Percentiles rank a stretch among this genome's conserved stretches.
Evolutionary conservation across 2,329 filamentous ascomycete species (phyloP).

Genomic region (Scytalidium sp.): DNA sequence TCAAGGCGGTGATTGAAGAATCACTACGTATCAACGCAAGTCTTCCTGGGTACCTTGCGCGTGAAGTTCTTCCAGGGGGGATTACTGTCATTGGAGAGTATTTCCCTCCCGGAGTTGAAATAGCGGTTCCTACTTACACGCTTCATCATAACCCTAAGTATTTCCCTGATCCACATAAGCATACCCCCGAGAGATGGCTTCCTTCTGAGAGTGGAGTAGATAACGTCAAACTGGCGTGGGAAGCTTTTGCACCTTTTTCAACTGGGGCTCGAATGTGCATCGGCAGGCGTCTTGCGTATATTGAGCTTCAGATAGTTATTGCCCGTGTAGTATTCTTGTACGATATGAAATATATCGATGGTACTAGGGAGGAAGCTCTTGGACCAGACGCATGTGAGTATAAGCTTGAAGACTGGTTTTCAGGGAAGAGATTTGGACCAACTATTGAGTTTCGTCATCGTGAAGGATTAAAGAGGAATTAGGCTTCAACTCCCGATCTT

Average conservation of each 20-base stretch:
- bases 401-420: conserved; percentile 44
- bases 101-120: conserved; percentile 35
- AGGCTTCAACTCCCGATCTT: background rate
- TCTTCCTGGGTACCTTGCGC: conserved; percentile 17
- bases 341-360: conserved; percentile 9
- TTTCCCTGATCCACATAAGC: conserved; percentile 36
- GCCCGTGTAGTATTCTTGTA: conserved; percentile 8
- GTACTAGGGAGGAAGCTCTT: conserved; percentile 38
- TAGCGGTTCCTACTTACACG: conserved; percentile 39
- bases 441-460: background rate
- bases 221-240: conserved; percentile 2
- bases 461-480: background rate
- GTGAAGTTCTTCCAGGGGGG: conserved; percentile 19
- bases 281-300: conserved; percentile 18
- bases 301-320: conserved; percentile 17
- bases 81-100: conserved; percentile 21
- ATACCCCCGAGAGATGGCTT: conserved; percentile 42
- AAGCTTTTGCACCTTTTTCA: conserved; percentile 20
- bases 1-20: conserved; percentile 39
- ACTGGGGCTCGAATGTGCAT: conserved; percentile 19
- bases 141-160: conserved; percentile 40
- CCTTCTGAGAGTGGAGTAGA: background rate
- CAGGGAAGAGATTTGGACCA: background rate
- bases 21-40: conserved; percentile 25
- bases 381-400: conserved; percentile 37